Base-by-base conservation (phyloP, 306 rosid genomes). In the Medicago ruthenica region DNA sequence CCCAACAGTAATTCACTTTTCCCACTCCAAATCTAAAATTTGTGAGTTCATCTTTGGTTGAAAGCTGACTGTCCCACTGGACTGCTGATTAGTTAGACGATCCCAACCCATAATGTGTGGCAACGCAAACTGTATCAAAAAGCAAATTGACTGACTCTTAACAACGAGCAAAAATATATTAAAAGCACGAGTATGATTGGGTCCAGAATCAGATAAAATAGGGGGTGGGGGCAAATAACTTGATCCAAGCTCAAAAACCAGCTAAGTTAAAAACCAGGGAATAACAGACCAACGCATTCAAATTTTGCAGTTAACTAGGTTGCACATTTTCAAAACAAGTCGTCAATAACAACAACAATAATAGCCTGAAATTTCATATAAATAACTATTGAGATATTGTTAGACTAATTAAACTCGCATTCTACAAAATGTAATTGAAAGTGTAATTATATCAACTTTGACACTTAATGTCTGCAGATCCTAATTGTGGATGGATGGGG, bases 91-190 rank as follows among this genome's bases (percentile, higher is more conserved):
- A 24, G 90, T 87, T 79, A 91, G 22, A 64, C 81, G 87, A 79
- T 90, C 89, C 97, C 98, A 94, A 44, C 97, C 97, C 87, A 94
- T 85, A 71, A 94, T 87, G 87, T 83, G 93, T 39, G 97, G 98
- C 79, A 94, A 81, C 8, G 90, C 97, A 83, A 88, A 94, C 98
- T 94, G 90, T 80, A 79, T 21, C 34, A 53, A 18, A 79, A 54
- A 71, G 10, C 60, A 69, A 62, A 37, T 68, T 37, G 57, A 37
- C 20, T 48, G 34, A 37, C 57, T 45, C 31, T 71, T 61, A 61
- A 39, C 15, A 73, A 67, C 69, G 22, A 31, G 51, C 36, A 60
- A 79, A 37, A 73, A 40, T 16, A 13, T 22, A 69, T 10, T 11
- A 21, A 14, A 14, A 48, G 18, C 62, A 55, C 54, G 22, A 16